A percentile compares a stretch with the other conserved stretches of the same genome.
Evolutionary conservation across 2,329 filamentous ascomycete species (phyloP).

Genomic region (Aspergillus sp.): DNA sequence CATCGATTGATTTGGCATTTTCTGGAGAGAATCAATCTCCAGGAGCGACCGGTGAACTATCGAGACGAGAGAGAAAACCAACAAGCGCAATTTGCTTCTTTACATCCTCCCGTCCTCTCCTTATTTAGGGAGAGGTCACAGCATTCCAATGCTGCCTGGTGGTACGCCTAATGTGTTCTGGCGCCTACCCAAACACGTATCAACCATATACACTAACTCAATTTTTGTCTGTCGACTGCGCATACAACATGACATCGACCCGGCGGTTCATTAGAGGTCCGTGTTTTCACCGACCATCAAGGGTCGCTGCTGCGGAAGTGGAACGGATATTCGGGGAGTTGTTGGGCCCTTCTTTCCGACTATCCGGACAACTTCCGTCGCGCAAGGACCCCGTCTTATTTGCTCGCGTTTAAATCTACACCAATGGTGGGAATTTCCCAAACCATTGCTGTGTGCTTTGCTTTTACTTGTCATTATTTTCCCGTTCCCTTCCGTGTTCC

Average conservation of each 20-base stretch:
- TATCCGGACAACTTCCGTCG: not conserved
- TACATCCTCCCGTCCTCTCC: not conserved
- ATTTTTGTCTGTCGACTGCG: not conserved
- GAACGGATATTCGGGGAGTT: not conserved
- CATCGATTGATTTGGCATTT: conserved; percentile 46
- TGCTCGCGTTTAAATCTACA: conserved; percentile 4
- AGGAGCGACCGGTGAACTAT: not conserved
- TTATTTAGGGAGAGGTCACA: not conserved
- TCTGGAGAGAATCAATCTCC: not conserved
- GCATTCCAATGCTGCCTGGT: not conserved
- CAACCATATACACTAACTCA: not conserved
- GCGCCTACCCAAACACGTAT: not conserved
- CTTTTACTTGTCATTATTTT: conserved; percentile 6
- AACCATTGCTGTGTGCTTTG: conserved; percentile 3
- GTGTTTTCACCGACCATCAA: not conserved
- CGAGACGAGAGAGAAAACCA: not conserved
- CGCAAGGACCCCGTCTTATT: not conserved
- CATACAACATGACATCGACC: conserved; percentile 2
- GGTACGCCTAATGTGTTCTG: not conserved
- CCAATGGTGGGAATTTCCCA: conserved; percentile 5
- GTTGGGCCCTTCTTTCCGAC: not conserved
- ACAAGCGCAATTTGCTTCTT: not conserved
- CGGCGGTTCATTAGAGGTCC: not conserved
- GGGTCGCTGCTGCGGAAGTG: not conserved
- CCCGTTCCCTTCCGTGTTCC: conserved; percentile 4